Evolutionary conservation across 1,284 basidiomycete species (phyloP), one percentile per base, ranked within the genome.

Genomic region (Termitomyces sp.): DNA sequence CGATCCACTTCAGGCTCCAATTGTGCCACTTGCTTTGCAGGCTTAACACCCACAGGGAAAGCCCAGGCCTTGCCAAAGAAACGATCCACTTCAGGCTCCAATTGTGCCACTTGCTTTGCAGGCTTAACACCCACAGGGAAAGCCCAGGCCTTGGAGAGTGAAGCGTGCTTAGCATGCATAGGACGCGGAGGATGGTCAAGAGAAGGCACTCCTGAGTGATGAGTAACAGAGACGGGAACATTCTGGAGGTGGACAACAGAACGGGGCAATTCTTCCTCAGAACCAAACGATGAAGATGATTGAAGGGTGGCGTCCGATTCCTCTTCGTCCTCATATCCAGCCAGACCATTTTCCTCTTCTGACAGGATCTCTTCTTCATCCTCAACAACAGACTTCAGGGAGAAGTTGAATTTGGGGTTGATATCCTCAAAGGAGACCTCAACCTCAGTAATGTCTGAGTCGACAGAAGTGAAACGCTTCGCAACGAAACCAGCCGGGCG

Each of bases 51-150:
- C 33, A 66, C 70, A 0, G 86, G 84, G 69, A 90, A 90, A 0
- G 83, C 84, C 88, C 88, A 90, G 0, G 73, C 73, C 67, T 78
- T 83, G 21, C 79, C 82, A 61, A 90, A 90, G 75, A 90, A 90
- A 31, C 72, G 77, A 62, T 90, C 87, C 26, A 82, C 72, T 8
- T 74, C 66, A n/a, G 64, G 50, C n/a, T 69, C 64, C 7, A 57
- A 54, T 2, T 59, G 49, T 1, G 65, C 55, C 1, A 61, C 61
- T 18, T 61, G 37, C 8, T 59, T 53, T 11, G 60, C 52, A 19
- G 62, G 48, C 16, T 65, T 67, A 16, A 62, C 57, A 38, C 67
- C 73, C 33, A 66, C 70, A 0, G 86, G 84, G 69, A 90, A 90
- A 0, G 83, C 84, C 88, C 88, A 90, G 0, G 73, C 73, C 67